Evolutionary conservation across 2,329 filamentous ascomycete genomes (phyloP), one percentile per base, ranked within the genome.

Genomic region (Botrytis byssoidea): DNA sequence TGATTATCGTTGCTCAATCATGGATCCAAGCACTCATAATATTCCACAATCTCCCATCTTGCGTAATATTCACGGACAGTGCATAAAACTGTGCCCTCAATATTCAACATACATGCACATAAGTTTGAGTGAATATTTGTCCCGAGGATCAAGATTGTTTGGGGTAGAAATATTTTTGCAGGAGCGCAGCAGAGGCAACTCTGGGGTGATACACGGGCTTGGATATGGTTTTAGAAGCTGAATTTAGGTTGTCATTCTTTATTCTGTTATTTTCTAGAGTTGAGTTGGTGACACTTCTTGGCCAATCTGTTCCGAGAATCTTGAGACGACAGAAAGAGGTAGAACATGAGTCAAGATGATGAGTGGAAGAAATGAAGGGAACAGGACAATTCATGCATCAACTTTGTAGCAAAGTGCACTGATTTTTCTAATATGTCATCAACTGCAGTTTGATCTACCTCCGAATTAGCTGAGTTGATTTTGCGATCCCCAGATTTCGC

Each of bases 41-140:
- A n/a, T 51, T 51, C 10, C 12, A 14, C 25, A n/a, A 16, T 7
- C 4, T 7, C 12, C 25, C 16, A n/a, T 16, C 22, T n/a, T 14
- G 25, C n/a, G 12, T 6, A 14, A 25, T 51, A 0, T 7, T n/a
- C 25, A n/a, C 48, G 0, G 2, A 2, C 4, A 14, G 25, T 3
- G 25, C 10, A n/a, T n/a, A 16, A n/a, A n/a, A 16, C 0, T 0
- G 2, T 2, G 0, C 8, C 0, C 2, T n/a, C 1, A 7, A 51
- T 7, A 4, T 14, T 7, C 1, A 51, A n/a, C 1, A 16, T 51
- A 51, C 25, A 51, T n/a, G 48, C 2, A 51, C 4, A 14, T 51
- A 25, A 7, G 10, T 51, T n/a, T n/a, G 25, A n/a, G 12, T 51
- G 12, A n/a, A n/a, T n/a, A 12, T 51, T 7, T n/a, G 25, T 14